phyloP scores from a whole-genome alignment of 2,329 filamentous ascomycete genomes.

The Thermoascus crustaceus region DNA sequence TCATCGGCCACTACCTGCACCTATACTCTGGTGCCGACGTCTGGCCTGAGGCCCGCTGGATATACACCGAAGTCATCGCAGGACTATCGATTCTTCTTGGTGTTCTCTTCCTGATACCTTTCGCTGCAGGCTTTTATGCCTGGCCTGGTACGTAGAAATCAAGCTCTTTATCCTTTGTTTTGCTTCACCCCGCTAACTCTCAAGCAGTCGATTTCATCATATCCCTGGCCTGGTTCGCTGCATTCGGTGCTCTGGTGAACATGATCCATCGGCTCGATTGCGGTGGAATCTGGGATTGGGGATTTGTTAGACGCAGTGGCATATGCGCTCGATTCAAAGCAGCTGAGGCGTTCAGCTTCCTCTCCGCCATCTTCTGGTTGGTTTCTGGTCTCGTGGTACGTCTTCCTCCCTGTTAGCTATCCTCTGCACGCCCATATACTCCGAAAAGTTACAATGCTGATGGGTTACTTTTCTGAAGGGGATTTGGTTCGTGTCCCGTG shows the following conservation, averaged over 20 bases:
- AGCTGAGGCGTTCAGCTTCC: slow-evolving; percentile 61
- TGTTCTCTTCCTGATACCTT: slow-evolving; percentile 65
- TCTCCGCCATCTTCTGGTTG: slow-evolving; percentile 64
- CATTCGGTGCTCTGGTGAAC: neutral
- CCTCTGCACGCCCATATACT: neutral
- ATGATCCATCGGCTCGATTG: slow-evolving; percentile 35
- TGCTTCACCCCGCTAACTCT: slow-evolving; percentile 5
- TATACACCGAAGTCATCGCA: slow-evolving; percentile 67
- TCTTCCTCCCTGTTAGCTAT: neutral
- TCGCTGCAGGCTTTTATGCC: slow-evolving; percentile 57
- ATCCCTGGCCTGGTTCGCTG: slow-evolving; percentile 40
- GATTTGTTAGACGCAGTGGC: slow-evolving; percentile 18
- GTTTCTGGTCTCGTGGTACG: slow-evolving; percentile 50
- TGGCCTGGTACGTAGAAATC: slow-evolving; percentile 46
- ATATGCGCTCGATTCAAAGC: slow-evolving; percentile 65
- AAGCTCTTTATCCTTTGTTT: neutral
- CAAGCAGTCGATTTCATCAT: slow-evolving; percentile 55
- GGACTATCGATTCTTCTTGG: slow-evolving; percentile 60
- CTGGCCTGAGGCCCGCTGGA: slow-evolving; percentile 57
- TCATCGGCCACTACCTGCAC: slow-evolving; percentile 60
- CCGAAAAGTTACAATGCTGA: neutral
- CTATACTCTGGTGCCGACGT: slow-evolving; percentile 37
- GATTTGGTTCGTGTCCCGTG: neutral
- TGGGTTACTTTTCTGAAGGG: neutral
- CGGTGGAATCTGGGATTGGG: slow-evolving; percentile 54